Evolutionary conservation across 208 protist genomes (phyloP).

Genomic region (Wallacemonas sp.): DNA sequence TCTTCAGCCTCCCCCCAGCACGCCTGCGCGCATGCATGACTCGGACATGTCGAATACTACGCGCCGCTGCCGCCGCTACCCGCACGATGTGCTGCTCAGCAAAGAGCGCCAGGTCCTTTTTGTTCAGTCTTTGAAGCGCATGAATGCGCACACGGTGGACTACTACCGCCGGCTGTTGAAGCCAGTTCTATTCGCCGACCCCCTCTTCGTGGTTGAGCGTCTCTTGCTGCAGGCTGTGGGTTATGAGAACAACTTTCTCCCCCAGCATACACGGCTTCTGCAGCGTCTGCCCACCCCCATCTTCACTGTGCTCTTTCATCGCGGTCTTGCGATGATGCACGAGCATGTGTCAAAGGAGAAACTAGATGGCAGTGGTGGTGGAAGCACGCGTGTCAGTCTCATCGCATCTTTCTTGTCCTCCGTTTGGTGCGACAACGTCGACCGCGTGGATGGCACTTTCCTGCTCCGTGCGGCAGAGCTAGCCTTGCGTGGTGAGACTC

Average conservation of each 20-base stretch:
- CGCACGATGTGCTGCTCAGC: conserved; percentile 59
- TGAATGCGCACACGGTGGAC: conserved; percentile 58
- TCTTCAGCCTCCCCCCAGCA: conserved; percentile 9
- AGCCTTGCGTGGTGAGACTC: conserved; percentile 46
- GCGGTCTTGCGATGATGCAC: conserved; percentile 46
- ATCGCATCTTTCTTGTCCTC: conserved; percentile 58
- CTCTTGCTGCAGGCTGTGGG: conserved; percentile 75
- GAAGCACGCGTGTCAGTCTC: conserved; percentile 39
- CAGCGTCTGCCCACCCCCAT: conserved; percentile 49
- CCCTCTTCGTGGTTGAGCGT: conserved; percentile 59
- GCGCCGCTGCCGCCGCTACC: conserved; percentile 20
- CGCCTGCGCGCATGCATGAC: conserved; percentile 13
- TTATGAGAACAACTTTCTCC: conserved; percentile 78
- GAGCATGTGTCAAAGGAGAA: conserved; percentile 51
- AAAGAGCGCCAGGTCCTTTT: conserved; percentile 68
- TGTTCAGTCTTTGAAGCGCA: conserved; percentile 65
- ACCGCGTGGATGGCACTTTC: conserved; percentile 30
- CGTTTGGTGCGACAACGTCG: conserved; percentile 58
- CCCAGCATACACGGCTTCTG: conserved; percentile 64
- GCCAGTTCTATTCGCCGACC: conserved; percentile 66
- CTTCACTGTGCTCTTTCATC: conserved; percentile 58
- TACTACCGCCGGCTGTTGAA: conserved; percentile 53
- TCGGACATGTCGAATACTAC: neutral
- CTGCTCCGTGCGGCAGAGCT: conserved; percentile 63
- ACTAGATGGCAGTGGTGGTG: conserved; percentile 21